These are phyloP conservation scores for Brasenia schreberi DNA, from an alignment of 164 flowering plant genomes.

Conservation along the genomic window DNA sequence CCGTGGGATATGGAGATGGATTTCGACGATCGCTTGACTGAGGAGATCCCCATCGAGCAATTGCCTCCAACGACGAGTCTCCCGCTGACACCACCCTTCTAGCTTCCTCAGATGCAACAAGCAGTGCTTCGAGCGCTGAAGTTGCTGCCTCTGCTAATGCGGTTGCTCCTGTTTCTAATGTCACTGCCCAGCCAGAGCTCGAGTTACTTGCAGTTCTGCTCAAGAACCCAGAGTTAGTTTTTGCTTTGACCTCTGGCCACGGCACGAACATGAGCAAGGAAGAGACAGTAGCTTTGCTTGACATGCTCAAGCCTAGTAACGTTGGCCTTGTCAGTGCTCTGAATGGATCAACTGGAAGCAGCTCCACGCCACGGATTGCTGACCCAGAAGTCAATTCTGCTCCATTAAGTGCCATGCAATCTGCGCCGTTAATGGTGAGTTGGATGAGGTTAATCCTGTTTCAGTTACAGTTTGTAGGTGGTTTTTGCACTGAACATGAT, in stretches of 20 bases:
- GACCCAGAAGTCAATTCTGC: conserved; percentile 11
- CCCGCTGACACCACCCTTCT: conserved; percentile 6
- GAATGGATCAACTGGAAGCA: conserved; percentile 19
- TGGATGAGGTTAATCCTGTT: not conserved
- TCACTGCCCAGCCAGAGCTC: conserved; percentile 51
- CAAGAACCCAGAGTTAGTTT: conserved; percentile 83
- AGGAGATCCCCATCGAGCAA: conserved; percentile 67
- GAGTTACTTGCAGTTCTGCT: conserved; percentile 80
- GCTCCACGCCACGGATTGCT: conserved; percentile 10
- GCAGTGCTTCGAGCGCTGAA: not conserved
- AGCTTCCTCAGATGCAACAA: conserved; percentile 4
- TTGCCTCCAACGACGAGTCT: conserved; percentile 19
- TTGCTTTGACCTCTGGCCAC: conserved; percentile 81
- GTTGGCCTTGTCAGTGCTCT: conserved; percentile 15
- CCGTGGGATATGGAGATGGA: conserved; percentile 99
- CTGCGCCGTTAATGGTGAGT: conserved; percentile 74
- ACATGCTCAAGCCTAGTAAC: conserved; percentile 57
- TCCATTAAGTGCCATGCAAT: conserved; percentile 10
- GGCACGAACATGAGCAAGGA: conserved; percentile 43
- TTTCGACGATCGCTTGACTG: conserved; percentile 80
- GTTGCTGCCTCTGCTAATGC: conserved; percentile 8
- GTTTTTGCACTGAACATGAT: not conserved
- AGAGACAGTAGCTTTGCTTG: conserved; percentile 68
- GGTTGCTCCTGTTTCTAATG: conserved; percentile 4
- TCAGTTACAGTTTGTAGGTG: not conserved